These are phyloP conservation scores for Chrysoporthe cubensis DNA, from an alignment of 2,329 filamentous ascomycete genomes.

Conservation along the genomic window DNA sequence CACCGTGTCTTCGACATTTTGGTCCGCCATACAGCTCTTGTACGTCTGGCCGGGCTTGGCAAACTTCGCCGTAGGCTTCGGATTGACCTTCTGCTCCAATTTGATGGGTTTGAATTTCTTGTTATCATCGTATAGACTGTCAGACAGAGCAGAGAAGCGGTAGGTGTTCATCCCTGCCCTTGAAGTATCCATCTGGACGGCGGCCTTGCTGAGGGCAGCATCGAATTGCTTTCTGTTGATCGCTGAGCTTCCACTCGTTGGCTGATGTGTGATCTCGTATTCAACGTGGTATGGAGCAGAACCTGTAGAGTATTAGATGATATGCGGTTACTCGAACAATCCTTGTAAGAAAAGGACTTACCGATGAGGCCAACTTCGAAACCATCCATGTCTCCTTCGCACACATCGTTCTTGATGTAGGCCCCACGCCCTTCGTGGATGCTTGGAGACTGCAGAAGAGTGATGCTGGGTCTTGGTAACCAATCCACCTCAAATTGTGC, in stretches of 20 bases:
- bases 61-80: conserved; percentile 82
- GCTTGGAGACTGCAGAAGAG: conserved; percentile 66
- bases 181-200: conserved; percentile 83
- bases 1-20: conserved; percentile 81
- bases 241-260: conserved; percentile 65
- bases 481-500: conserved; percentile 80
- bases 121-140: conserved; percentile 81
- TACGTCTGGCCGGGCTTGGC: conserved; percentile 87
- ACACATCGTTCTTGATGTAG: conserved; percentile 80
- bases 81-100: conserved; percentile 82
- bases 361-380: conserved; percentile 82
- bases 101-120: conserved; percentile 67
- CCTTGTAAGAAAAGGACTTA: conserved; percentile 44
- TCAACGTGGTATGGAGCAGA: conserved; percentile 80
- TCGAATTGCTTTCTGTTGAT: conserved; percentile 74
- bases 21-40: conserved; percentile 90
- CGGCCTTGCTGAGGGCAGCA: conserved; percentile 74
- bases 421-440: conserved; percentile 54
- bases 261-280: conserved; percentile 78
- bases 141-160: conserved; percentile 79
- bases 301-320: conserved; percentile 53
- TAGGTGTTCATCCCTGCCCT: conserved; percentile 86
- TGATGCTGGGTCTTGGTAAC: conserved; percentile 79
- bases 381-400: conserved; percentile 90
- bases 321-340: neutral